Evolutionary conservation across 2,329 filamentous ascomycete species (phyloP), one percentile per base, ranked within the genome.

Genomic region (Taxawa tesnikishii): DNA sequence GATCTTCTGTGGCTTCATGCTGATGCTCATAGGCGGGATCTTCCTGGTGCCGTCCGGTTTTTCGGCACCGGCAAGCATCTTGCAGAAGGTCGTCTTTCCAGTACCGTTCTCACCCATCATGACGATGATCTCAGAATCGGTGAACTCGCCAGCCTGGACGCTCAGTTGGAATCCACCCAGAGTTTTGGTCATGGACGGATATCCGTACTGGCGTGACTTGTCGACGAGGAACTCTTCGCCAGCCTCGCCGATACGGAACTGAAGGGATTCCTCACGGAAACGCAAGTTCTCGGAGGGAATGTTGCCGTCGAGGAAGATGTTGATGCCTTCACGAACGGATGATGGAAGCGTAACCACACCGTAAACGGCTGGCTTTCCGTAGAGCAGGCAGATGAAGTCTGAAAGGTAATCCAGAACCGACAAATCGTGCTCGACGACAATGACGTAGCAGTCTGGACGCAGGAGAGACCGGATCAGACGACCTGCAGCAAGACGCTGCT

Each of bases 91-190:
- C 2, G 90, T 98, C 71, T 98, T 94, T 58, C 92, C 92, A 21
- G 92, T 98, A 63, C 90, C 90, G 63, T 98, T 98, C 67, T 96
- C 88, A 46, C 90, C 90, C 90, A 98, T 96, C 84, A 98, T 93
- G 60, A 98, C 90, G 36, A 98, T 75, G 47, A 98, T 98, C 56
- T 98, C 90, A 1, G 90, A 98, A 58, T 98, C 88, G 13, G 90
- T 96, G 56, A 98, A 98, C 39, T 79, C 69, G 46, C 92, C 90
- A 15, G 72, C 36, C 28, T 96, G 81, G 43, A 98, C 77, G 36
- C 62, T 71, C 31, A 98, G 74, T 49, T 81, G 75, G 72, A 98
- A 98, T 56, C 70, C 73, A 38, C 87, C 90, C 23, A 96, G 69
- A 0, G 82, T 90, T 73, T 96, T 96, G 58, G 83, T 70, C 85